These are phyloP conservation scores for Russula earlei DNA, from an alignment of 768 basidiomycete genomes.

Conservation along the genomic window DNA sequence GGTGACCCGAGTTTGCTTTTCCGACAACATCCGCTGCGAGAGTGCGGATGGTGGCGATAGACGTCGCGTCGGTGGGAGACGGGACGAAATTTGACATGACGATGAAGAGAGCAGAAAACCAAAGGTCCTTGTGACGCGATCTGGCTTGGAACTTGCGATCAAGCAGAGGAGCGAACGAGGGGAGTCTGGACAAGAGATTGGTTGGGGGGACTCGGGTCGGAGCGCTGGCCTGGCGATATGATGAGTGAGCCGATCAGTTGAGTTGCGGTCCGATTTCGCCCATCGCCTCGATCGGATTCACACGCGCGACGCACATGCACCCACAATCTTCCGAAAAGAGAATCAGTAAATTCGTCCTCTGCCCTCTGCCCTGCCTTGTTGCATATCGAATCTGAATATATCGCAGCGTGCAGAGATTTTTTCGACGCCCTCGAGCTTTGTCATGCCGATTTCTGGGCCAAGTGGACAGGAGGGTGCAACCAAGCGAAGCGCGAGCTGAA, in stretches of 20 bases:
- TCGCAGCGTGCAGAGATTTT: constrained; percentile 61
- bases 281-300: background rate
- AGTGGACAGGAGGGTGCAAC: constrained; percentile 64
- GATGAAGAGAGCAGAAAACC: background rate
- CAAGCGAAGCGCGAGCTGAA: constrained; percentile 57
- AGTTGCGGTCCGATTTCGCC: background rate
- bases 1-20: constrained; percentile 92
- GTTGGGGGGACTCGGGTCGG: background rate
- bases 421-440: constrained; percentile 69
- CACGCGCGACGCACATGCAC: no score
- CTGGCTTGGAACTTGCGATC: no score
- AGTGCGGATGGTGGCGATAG: constrained; percentile 65
- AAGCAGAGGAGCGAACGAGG: no score
- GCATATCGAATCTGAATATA: background rate
- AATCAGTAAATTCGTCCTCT: constrained; percentile 32
- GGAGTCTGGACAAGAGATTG: no score
- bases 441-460: constrained; percentile 53
- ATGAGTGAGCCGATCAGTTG: background rate
- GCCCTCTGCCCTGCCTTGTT: background rate
- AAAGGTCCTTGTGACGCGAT: no score
- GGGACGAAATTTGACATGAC: constrained; percentile 34
- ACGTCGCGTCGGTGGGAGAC: constrained; percentile 40
- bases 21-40: constrained; percentile 69
- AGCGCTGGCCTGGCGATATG: no score
- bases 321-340: constrained; percentile 48